These are phyloP conservation scores for Globisporangium megalacanthum DNA, from an alignment of 352 stramenopile species.

Conservation along the genomic window DNA sequence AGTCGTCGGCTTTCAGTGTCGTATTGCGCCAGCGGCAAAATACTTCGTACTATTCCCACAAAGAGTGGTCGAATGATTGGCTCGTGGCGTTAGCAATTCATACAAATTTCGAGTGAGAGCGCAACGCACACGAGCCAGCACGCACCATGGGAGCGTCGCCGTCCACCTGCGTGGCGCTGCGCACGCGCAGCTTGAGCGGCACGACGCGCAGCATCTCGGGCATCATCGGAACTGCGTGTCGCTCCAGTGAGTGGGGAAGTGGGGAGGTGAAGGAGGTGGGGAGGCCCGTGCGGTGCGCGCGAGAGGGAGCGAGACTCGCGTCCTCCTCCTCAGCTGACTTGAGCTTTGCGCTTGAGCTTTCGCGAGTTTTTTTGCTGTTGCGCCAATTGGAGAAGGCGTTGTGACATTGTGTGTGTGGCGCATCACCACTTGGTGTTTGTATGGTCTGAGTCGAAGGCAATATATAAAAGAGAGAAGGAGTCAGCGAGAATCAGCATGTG, in stretches of 20 bases:
- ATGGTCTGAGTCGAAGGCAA: no score
- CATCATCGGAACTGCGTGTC: slow-evolving; percentile 7
- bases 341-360: no score
- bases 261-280: no score
- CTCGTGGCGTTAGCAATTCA: neutral
- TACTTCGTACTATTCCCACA: slow-evolving; percentile 35
- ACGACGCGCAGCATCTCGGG: slow-evolving; percentile 18
- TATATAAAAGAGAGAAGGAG: no score
- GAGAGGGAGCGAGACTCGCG: neutral
- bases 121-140: neutral
- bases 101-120: slow-evolving; percentile 2
- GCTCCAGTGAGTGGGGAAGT: no score
- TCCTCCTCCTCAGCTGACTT: no score
- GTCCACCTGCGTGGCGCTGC: slow-evolving; percentile 50
- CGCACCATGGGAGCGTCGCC: slow-evolving; percentile 47
- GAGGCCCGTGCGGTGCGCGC: neutral
- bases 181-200: slow-evolving; percentile 57
- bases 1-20: slow-evolving; percentile 31
- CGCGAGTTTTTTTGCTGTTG: no score
- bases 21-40: slow-evolving; percentile 43
- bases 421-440: no score
- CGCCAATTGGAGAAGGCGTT: no score
- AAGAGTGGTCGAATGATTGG: neutral
- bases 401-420: no score
- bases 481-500: no score